These are phyloP conservation scores for Crithidia brevicula DNA, from an alignment of 208 protist species.

Conservation along the genomic window DNA sequence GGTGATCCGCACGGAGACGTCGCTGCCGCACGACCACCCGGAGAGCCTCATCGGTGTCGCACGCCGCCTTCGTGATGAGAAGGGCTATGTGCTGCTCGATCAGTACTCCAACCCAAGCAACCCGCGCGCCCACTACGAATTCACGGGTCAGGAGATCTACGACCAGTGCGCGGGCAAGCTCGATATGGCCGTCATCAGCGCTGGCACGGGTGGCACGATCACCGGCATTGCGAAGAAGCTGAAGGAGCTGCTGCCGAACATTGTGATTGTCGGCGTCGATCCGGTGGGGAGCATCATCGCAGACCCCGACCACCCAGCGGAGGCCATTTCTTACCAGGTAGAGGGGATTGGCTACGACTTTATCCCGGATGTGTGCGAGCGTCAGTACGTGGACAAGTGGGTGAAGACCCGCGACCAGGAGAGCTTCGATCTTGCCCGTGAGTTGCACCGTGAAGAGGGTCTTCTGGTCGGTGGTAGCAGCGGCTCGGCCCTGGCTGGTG, in stretches of 20 bases:
- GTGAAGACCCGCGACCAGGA: conserved; percentile 94
- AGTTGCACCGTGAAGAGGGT: conserved; percentile 95
- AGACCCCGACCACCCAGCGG: conserved; percentile 71
- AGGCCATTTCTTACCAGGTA: conserved; percentile 86
- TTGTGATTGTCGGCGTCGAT: conserved; percentile 96
- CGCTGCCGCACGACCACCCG: conserved; percentile 95
- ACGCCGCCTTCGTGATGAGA: conserved; percentile 91
- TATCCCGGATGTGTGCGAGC: conserved; percentile 95
- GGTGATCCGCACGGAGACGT: conserved; percentile 97
- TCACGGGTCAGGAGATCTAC: conserved; percentile 96
- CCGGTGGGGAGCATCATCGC: conserved; percentile 96
- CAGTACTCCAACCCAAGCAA: conserved; percentile 97
- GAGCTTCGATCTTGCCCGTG: conserved; percentile 93
- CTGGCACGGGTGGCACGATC: conserved; percentile 98
- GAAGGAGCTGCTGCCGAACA: conserved; percentile 64
- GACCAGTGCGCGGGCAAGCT: conserved; percentile 94
- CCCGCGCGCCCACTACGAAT: conserved; percentile 95
- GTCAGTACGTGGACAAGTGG: conserved; percentile 92
- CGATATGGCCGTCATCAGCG: conserved; percentile 95
- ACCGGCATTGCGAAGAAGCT: conserved; percentile 91
- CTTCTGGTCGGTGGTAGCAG: conserved; percentile 95
- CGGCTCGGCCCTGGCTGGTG: conserved; percentile 92
- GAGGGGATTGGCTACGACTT: conserved; percentile 99
- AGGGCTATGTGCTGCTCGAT: conserved; percentile 96
- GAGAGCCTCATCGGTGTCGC: conserved; percentile 97